Conservation (phyloP, 345 rosid genomes). For the Angophora floribunda region DNA sequence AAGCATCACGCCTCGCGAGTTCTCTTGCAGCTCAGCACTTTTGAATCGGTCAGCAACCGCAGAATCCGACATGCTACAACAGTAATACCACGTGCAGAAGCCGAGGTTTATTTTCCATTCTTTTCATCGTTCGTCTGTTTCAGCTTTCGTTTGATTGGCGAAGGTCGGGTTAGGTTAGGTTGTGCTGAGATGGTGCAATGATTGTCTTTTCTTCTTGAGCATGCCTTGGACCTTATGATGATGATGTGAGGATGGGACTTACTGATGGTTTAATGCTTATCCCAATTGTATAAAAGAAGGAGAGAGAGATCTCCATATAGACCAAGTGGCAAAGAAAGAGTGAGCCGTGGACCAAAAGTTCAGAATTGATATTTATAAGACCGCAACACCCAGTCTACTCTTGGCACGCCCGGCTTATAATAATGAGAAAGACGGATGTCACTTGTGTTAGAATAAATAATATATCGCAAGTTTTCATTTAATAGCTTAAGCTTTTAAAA, state of each 20-base stretch:
- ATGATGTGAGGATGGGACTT: background rate
- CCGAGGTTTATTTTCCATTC: background rate
- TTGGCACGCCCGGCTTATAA: background rate
- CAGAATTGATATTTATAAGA: background rate
- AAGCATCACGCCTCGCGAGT: background rate
- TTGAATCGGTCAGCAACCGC: background rate
- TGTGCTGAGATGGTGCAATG: background rate
- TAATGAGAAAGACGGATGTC: background rate
- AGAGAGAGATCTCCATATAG: rapidly evolving
- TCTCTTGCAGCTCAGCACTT: background rate
- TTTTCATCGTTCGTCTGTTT: no score
- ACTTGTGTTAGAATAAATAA: no score
- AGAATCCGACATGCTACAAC: background rate
- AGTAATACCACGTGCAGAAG: background rate
- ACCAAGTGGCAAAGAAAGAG: background rate
- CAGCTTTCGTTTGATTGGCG: no score
- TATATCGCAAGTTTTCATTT: no score
- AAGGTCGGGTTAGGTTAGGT: background rate
- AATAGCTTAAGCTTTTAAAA: no score
- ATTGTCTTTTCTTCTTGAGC: background rate
- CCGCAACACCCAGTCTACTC: background rate
- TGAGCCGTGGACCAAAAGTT: background rate
- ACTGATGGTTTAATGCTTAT: background rate
- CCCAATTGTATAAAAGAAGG: background rate
- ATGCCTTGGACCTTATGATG: background rate